These are phyloP conservation scores for Pseudomonodictys pantanalensis DNA, from an alignment of 495 filamentous ascomycete species.

Conservation along the genomic window DNA sequence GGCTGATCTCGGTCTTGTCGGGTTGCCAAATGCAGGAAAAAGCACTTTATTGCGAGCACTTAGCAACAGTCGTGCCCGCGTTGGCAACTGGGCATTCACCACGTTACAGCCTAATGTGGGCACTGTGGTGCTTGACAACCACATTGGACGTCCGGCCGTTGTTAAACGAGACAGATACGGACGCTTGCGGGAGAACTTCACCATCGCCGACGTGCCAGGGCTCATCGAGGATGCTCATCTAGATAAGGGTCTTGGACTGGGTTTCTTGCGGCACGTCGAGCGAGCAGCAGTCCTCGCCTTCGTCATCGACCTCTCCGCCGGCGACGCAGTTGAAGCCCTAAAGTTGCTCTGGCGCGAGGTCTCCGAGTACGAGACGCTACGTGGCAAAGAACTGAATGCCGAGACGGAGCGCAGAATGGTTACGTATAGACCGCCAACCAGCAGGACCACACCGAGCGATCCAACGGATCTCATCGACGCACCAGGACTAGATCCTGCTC, in stretches of 20 bases:
- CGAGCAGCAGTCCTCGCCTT: slow-evolving; percentile 89
- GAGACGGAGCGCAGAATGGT: slow-evolving; percentile 48
- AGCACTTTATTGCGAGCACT: slow-evolving; percentile 86
- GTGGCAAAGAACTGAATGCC: slow-evolving; percentile 53
- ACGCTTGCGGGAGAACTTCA: slow-evolving; percentile 69
- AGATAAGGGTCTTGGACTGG: slow-evolving; percentile 85
- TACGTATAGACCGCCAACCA: slow-evolving; percentile 17
- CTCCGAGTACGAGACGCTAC: slow-evolving; percentile 75
- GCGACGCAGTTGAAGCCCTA: slow-evolving; percentile 73
- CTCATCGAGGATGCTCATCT: slow-evolving; percentile 87
- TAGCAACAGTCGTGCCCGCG: slow-evolving; percentile 77
- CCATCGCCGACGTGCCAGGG: slow-evolving; percentile 93
- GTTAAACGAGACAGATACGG: slow-evolving; percentile 27
- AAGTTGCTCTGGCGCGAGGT: slow-evolving; percentile 86
- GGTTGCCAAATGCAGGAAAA: slow-evolving; percentile 94
- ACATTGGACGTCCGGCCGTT: slow-evolving; percentile 63
- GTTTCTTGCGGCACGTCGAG: slow-evolving; percentile 91
- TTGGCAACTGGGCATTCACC: slow-evolving; percentile 96
- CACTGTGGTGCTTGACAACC: slow-evolving; percentile 84
- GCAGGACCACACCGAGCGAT: background rate
- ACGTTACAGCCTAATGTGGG: slow-evolving; percentile 92
- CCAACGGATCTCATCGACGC: background rate
- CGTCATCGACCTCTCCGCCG: slow-evolving; percentile 79
- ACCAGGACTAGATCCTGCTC: slow-evolving; percentile 5
- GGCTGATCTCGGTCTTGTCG: slow-evolving; percentile 91